Percentiles rank a stretch among this genome's conserved stretches.
Evolutionary conservation across 345 rosid species (phyloP).

Genomic region (Crucihimalaya himalaica): DNA sequence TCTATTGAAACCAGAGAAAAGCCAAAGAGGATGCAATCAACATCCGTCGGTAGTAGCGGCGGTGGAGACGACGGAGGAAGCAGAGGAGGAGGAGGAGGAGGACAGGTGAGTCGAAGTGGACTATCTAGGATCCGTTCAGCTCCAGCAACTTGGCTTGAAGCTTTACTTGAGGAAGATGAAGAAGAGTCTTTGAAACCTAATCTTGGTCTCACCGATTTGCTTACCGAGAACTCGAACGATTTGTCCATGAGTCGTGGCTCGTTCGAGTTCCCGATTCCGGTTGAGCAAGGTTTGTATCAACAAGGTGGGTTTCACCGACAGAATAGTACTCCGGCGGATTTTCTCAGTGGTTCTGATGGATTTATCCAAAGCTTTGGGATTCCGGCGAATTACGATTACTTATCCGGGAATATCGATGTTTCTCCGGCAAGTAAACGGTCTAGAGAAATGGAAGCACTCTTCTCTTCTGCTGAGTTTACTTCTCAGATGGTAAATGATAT

Average conservation of each 20-base stretch:
- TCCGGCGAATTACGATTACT: slow-evolving; percentile 47
- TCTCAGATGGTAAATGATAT: slow-evolving; percentile 57
- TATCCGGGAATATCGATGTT: slow-evolving; percentile 45
- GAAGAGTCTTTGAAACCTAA: slow-evolving; percentile 69
- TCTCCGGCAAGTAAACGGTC: slow-evolving; percentile 50
- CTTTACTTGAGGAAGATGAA: slow-evolving; percentile 69
- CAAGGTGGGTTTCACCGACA: slow-evolving; percentile 59
- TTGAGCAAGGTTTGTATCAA: slow-evolving; percentile 44
- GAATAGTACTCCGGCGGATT: slow-evolving; percentile 72
- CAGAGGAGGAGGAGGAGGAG: slow-evolving; percentile 43
- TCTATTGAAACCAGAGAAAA: slow-evolving; percentile 11
- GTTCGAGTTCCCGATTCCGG: slow-evolving; percentile 36
- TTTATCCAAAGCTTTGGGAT: slow-evolving; percentile 48
- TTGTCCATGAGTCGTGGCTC: slow-evolving; percentile 34
- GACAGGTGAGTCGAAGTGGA: slow-evolving; percentile 49
- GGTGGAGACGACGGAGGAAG: slow-evolving; percentile 41
- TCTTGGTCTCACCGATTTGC: slow-evolving; percentile 51
- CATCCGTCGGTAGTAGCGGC: slow-evolving; percentile 52
- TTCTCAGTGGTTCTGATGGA: slow-evolving; percentile 49
- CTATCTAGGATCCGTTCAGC: slow-evolving; percentile 71
- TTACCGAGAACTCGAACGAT: slow-evolving; percentile 40
- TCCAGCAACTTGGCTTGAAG: slow-evolving; percentile 74
- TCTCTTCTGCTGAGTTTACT: slow-evolving; percentile 37
- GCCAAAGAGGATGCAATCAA: slow-evolving; percentile 49
- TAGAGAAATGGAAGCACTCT: slow-evolving; percentile 49